phyloP scores from a whole-genome alignment of 345 rosid genomes.

The Citrus inodora region DNA sequence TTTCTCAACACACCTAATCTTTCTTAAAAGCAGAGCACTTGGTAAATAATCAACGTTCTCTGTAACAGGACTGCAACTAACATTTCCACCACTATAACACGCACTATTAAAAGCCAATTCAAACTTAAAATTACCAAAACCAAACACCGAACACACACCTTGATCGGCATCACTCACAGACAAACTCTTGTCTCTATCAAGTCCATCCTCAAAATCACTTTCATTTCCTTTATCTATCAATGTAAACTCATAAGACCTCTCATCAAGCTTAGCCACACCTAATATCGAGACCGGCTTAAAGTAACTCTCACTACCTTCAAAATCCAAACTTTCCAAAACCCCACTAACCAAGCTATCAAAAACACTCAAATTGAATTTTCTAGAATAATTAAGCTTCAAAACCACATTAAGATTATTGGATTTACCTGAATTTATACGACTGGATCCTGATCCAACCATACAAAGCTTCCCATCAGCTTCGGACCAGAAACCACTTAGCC shows the following conservation, averaged over 20 bases:
- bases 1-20: conserved; percentile 38
- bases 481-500: conserved; percentile 68
- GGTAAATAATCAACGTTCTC: conserved; percentile 31
- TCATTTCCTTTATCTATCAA: conserved; percentile 38
- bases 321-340: conserved; percentile 45
- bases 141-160: conserved; percentile 45
- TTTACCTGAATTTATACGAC: conserved; percentile 26
- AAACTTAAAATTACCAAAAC: conserved; percentile 26
- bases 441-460: conserved; percentile 73
- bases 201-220: conserved; percentile 24
- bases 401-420: conserved; percentile 34
- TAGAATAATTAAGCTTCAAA: conserved; percentile 61
- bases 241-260: conserved; percentile 41
- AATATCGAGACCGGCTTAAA: conserved; percentile 59
- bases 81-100: conserved; percentile 42
- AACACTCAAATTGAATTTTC: conserved; percentile 30
- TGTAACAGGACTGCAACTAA: conserved; percentile 45
- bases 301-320: conserved; percentile 22
- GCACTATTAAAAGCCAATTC: conserved; percentile 41
- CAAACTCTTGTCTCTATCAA: conserved; percentile 33
- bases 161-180: conserved; percentile 17
- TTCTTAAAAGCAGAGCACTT: conserved; percentile 33
- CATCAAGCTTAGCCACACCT: conserved; percentile 41
- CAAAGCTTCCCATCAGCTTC: conserved; percentile 69
- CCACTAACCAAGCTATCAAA: conserved; percentile 63